Evolutionary conservation across 768 basidiomycete species (phyloP), one percentile per base, ranked within the genome.

Genomic region (Serendipita vermifera): DNA sequence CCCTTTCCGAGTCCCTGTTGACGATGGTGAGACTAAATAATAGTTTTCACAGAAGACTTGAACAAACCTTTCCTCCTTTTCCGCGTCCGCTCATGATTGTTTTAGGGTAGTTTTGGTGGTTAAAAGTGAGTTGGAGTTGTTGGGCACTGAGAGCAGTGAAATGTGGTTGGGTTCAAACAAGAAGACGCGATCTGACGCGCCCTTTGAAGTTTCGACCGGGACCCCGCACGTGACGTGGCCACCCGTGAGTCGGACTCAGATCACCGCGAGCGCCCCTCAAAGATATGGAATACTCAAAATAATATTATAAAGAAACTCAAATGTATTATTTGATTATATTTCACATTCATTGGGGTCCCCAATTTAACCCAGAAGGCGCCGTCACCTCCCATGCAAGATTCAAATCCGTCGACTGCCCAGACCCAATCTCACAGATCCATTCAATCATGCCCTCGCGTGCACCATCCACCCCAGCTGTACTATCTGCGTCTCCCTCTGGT

Each of bases 1-100:
- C 83, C 81, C 73, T 83, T 85, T 70, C 83, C 82, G 69, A 83
- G 81, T 64, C 83, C 83, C 81, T 83, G 64, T 26, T 55, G 48
- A 29, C 9, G 1, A 29, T 41, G 27, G 2, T 41, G 17, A 29
- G 27, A 56, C 26, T 3, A 27, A 38, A n/a, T n/a, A n/a, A n/a
- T n/a, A n/a, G n/a, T n/a, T n/a, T n/a, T n/a, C n/a, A n/a, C n/a
- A n/a, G n/a, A 33, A 11, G 32, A 29, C 35, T 4, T 39, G 9
- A 51, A 62, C 70, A 32, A 39, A 81, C 80, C 76, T 85, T 85
- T 65, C 82, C 82, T 72, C 82, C 82, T 72, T 84, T 84, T 66
- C 83, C 83, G 65, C 82, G 82, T 71, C 82, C 83, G 74, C 82
- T 83, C 83, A 85, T 85, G 64, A 62, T 73, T 66, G 55, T 62